Base-by-base conservation (phyloP, 2,329 filamentous ascomycete species). In the Beauveria sp. region DNA sequence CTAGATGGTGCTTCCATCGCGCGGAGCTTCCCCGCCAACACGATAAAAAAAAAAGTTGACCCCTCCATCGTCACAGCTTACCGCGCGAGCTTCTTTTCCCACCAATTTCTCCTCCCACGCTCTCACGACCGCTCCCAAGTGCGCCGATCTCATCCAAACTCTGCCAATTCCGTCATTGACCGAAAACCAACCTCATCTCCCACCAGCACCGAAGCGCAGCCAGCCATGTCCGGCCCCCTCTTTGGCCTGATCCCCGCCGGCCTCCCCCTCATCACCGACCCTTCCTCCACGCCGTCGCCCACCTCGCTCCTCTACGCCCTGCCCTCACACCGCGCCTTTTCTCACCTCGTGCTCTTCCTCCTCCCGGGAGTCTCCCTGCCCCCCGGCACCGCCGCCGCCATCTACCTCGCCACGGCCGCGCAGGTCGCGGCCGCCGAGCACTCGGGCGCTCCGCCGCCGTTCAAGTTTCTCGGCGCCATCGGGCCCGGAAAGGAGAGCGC, bases 401-500 rank as follows among this genome's bases (percentile, higher is more conserved):
- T 99, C 65, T 98, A 97, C 77, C 83, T 96, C 53, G 88, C 79
- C 57, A 79, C 93, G 3, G 63, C 77, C 62, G 46, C 72, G 75
- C 60, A 74, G 67, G 72, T 78, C 54, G 72, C 77, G 38, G 66
- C 71, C 6, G 73, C 75, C 1, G 73, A 75, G 16, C 65, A 74
- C 3, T 18, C 22, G n/a, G 57, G 34, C 48, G 20, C 22, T 9
- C 42, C 28, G 31, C 72, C 76, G 5, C 84, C 88, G 52, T 96
- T 96, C 77, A 86, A 83, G 64, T 91, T 99, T 69, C 85, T 98
- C 5, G 95, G 96, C 65, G 95, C 88, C 54, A 87, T 99, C 61
- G 93, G 90, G 1, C 88, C 90, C 42, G 91, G 93, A 62, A 97
- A 97, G 71, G 92, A 95, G 68, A 93, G 89, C 67, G 91, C 93